These are phyloP conservation scores for Heterococcus sp. DNA, from an alignment of 108 stramenopile genomes.

Conservation along the genomic window DNA sequence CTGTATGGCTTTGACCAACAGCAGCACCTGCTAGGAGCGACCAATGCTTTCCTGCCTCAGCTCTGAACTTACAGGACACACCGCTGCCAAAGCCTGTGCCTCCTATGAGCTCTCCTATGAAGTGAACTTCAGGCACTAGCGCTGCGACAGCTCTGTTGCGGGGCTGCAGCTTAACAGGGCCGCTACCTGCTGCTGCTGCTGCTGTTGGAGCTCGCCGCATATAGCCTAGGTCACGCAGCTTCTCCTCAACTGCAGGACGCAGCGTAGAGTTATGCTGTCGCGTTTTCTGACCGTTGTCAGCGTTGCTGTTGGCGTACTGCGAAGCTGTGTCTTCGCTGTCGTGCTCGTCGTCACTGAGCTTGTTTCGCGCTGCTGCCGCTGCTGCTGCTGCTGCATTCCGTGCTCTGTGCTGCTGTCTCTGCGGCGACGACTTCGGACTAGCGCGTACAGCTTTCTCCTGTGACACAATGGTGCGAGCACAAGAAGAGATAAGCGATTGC, in stretches of 20 bases:
- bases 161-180: background rate
- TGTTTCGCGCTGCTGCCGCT: no score
- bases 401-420: no score
- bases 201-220: background rate
- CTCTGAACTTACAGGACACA: constrained; percentile 25
- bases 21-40: no score
- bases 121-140: constrained; percentile 20
- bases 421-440: no score
- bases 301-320: background rate
- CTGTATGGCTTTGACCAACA: no score
- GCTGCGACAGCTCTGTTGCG: background rate
- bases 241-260: background rate
- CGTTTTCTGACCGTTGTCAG: no score
- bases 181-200: background rate
- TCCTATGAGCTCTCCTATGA: constrained; percentile 36
- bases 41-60: constrained; percentile 39
- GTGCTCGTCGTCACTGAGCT: background rate
- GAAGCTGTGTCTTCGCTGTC: background rate
- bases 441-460: no score
- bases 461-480: no score
- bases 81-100: constrained; percentile 32
- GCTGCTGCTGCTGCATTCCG: no score
- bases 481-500: no score
- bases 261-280: no score
- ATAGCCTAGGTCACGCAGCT: background rate